Evolutionary conservation across 148 eudicot species (phyloP).

Genomic region (Oxyria digyna): DNA sequence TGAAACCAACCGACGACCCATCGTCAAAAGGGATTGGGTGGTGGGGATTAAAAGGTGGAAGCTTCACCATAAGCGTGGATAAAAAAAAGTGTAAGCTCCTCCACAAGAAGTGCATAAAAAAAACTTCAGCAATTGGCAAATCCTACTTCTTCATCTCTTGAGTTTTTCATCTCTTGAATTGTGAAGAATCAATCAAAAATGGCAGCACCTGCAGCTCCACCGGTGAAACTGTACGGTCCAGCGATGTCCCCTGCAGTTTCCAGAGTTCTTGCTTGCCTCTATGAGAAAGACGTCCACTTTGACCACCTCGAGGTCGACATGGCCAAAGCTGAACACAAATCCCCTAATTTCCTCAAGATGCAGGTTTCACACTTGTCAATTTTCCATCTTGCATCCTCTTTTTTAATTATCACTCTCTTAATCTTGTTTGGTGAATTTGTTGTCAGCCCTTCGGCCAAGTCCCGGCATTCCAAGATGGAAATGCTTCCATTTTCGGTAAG

Average conservation of each 20-base stretch:
- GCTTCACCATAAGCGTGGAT: too few species aligned
- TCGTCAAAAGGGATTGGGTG: too few species aligned
- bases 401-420: neutral
- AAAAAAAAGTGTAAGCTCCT: too few species aligned
- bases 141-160: too few species aligned
- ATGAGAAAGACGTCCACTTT: conserved; percentile 68
- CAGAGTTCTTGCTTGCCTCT: conserved; percentile 58
- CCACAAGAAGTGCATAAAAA: neutral
- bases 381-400: neutral
- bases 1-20: too few species aligned
- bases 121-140: too few species aligned
- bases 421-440: neutral
- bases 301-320: conserved; percentile 42
- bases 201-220: conserved; percentile 19
- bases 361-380: conserved; percentile 28
- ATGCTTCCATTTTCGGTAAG: conserved; percentile 68
- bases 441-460: conserved; percentile 87
- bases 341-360: conserved; percentile 56
- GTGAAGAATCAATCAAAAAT: neutral
- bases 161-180: too few species aligned
- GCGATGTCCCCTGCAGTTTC: conserved; percentile 63
- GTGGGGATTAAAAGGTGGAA: too few species aligned
- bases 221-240: conserved; percentile 76
- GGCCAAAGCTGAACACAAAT: conserved; percentile 68
- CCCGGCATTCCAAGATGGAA: conserved; percentile 75